These are phyloP conservation scores for Rhynchospora breviuscula DNA, from an alignment of 176 grass and related monocot species.

Conservation along the genomic window DNA sequence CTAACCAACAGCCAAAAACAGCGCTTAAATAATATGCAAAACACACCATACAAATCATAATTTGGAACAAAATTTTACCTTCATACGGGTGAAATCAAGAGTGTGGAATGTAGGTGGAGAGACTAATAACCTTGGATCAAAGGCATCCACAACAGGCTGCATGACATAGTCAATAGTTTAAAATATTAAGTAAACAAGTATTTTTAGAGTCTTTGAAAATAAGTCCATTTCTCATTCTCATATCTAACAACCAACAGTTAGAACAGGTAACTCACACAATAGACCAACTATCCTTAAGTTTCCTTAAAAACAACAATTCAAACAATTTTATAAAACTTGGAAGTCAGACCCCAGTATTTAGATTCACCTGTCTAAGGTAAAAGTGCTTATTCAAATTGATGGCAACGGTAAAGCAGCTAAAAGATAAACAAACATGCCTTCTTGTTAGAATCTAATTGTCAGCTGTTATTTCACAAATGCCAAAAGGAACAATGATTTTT, in stretches of 20 bases:
- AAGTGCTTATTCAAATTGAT: neutral
- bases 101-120: conserved; percentile 59
- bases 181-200: neutral
- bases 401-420: neutral
- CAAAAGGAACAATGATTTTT: neutral
- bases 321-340: neutral
- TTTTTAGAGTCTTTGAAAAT: neutral
- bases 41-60: neutral
- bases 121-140: conserved; percentile 92
- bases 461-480: neutral
- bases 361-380: neutral
- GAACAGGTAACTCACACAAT: neutral
- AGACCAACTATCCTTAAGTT: neutral
- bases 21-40: conserved; percentile 18
- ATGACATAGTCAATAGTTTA: conserved; percentile 19
- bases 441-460: neutral
- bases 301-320: neutral
- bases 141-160: conserved; percentile 99
- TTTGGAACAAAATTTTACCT: conserved; percentile 43
- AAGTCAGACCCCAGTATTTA: neutral
- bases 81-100: conserved; percentile 79
- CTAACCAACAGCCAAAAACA: conserved; percentile 39
- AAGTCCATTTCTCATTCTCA: neutral
- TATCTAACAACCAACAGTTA: neutral
- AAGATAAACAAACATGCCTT: neutral